Conservation (phyloP, 164 flowering plant genomes). For the Tetrastigma voinierianum region DNA sequence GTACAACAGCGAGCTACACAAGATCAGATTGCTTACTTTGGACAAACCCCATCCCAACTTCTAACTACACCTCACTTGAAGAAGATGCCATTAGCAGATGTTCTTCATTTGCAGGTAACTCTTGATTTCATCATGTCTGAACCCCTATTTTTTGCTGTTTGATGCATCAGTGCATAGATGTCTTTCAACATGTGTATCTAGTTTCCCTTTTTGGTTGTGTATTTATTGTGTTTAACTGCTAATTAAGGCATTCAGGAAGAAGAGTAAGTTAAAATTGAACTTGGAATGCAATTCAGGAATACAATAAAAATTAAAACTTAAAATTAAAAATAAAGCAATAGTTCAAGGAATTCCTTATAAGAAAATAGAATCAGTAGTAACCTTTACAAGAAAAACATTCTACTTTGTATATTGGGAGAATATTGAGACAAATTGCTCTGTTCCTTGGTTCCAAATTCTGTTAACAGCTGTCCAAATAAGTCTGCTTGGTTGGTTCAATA, state of each 20-base stretch:
- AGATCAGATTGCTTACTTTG: constrained; percentile 98
- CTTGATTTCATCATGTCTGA: constrained; percentile 10
- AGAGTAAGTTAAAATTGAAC: too few relatives aligned
- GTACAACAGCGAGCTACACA: constrained; percentile 90
- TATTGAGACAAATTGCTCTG: too few relatives aligned
- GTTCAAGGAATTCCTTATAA: too few relatives aligned
- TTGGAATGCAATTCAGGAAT: too few relatives aligned
- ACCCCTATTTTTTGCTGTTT: background rate
- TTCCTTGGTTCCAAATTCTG: background rate
- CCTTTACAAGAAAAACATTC: background rate
- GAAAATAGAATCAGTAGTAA: too few relatives aligned
- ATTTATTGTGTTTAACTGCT: background rate
- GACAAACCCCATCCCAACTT: constrained; percentile 98
- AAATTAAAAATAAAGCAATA: background rate
- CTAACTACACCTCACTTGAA: constrained; percentile 83
- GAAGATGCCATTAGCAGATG: constrained; percentile 71
- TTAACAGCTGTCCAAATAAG: too few relatives aligned
- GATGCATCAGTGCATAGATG: background rate
- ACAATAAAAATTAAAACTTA: too few relatives aligned
- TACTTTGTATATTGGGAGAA: too few relatives aligned
- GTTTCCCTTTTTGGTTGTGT: background rate
- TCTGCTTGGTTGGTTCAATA: too few relatives aligned
- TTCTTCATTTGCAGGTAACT: constrained; percentile 88
- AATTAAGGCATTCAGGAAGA: background rate
- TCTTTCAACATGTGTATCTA: constrained; percentile 28